These are phyloP conservation scores for Thermomucor indicae-seudaticae DNA, from an alignment of 371 early-diverging fungal genomes.

Conservation along the genomic window DNA sequence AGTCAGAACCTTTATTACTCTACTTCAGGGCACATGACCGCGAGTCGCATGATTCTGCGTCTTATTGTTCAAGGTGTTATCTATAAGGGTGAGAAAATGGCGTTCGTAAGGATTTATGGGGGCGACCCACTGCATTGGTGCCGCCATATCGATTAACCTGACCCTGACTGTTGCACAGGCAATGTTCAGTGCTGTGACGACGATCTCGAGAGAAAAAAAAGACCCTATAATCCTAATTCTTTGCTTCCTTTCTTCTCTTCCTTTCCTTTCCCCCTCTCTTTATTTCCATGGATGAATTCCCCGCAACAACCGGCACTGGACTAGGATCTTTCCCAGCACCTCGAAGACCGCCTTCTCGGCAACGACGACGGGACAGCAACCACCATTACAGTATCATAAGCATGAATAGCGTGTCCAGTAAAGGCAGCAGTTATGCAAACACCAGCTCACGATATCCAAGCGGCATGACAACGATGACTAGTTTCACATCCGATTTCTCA, in stretches of 20 bases:
- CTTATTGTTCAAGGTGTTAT: no score
- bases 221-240: not conserved
- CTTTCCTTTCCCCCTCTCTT: not conserved
- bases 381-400: not conserved
- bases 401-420: conserved; percentile 6
- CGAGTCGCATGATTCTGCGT: no score
- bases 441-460: conserved; percentile 10
- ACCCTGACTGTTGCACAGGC: no score
- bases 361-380: not conserved
- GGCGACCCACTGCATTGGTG: no score
- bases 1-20: no score
- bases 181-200: not conserved
- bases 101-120: no score
- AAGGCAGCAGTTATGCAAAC: not conserved
- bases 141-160: no score
- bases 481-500: conserved; percentile 2
- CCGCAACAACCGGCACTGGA: not conserved
- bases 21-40: no score
- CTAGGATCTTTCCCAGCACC: not conserved
- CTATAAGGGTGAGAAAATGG: no score
- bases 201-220: not conserved
- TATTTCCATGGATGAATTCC: not conserved
- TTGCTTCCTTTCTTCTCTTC: not conserved
- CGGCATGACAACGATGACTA: conserved; percentile 4
- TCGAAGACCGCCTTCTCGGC: not conserved